phyloP scores from a whole-genome alignment of 1,139 yeast species.

The Kluyveromyces marxianus region DNA sequence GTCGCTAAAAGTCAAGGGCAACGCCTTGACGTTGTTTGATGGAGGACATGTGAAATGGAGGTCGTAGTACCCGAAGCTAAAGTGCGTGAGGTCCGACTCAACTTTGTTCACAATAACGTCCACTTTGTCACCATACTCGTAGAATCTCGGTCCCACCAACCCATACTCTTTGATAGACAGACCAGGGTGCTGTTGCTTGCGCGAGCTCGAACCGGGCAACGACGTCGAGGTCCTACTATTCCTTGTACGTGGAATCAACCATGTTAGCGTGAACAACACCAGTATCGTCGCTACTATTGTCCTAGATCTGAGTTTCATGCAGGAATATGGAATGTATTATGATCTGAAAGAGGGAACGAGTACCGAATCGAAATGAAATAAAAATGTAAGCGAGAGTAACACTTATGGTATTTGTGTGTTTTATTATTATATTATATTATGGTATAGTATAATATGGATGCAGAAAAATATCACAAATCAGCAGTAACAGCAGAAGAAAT shows the following conservation, averaged over 20 bases:
- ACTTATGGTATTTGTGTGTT: too few species aligned
- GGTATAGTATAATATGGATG: background rate
- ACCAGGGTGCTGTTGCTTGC: background rate
- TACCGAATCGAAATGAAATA: background rate
- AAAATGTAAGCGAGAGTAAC: background rate
- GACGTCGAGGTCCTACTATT: background rate
- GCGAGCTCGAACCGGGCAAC: background rate
- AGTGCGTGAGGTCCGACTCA: conserved; percentile 66
- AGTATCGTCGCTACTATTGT: background rate
- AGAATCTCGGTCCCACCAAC: conserved; percentile 27
- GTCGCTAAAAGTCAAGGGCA: conserved; percentile 68
- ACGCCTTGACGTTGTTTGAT: conserved; percentile 43
- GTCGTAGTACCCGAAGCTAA: conserved; percentile 73
- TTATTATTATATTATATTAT: too few species aligned
- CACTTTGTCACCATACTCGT: conserved; percentile 49
- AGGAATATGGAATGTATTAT: background rate
- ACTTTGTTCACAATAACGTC: conserved; percentile 70
- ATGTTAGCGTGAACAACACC: background rate
- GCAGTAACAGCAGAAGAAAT: background rate
- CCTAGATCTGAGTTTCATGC: conserved; percentile 1
- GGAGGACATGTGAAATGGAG: conserved; percentile 80
- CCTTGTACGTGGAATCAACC: background rate
- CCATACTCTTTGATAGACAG: conserved; percentile 9
- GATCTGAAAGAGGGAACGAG: background rate
- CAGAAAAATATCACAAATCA: background rate